Conservation (phyloP, 73 alveolate species). For the Blepharisma japonicum region DNA sequence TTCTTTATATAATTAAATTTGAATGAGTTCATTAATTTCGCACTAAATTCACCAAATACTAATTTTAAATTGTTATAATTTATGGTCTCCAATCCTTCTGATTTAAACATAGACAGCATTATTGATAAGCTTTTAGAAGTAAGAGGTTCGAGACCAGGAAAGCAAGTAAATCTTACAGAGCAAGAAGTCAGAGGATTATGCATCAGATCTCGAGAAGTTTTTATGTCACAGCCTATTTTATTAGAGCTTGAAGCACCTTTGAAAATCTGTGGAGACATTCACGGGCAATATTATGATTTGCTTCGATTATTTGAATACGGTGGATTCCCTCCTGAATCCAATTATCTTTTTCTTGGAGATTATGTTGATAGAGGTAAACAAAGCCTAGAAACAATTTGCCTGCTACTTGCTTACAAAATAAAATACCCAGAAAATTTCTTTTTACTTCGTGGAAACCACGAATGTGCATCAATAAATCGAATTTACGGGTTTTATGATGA, state of each 20-base stretch:
- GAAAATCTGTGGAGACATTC: slow-evolving; percentile 83
- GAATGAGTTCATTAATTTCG: too few species aligned
- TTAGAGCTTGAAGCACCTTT: slow-evolving; percentile 77
- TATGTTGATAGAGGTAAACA: slow-evolving; percentile 72
- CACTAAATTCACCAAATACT: background rate
- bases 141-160: slow-evolving; percentile 35
- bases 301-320: slow-evolving; percentile 72
- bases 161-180: slow-evolving; percentile 57
- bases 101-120: slow-evolving; percentile 8
- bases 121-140: slow-evolving; percentile 31
- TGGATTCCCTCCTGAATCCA: slow-evolving; percentile 46
- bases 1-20: too few species aligned
- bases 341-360: slow-evolving; percentile 67
- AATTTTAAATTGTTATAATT: slow-evolving; percentile 24
- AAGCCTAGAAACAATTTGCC: too few species aligned
- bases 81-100: background rate
- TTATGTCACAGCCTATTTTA: slow-evolving; percentile 75
- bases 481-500: slow-evolving; percentile 96
- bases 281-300: slow-evolving; percentile 79
- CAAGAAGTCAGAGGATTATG: slow-evolving; percentile 74
- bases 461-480: slow-evolving; percentile 94
- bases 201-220: slow-evolving; percentile 72
- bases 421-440: slow-evolving; percentile 84
- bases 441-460: slow-evolving; percentile 73
- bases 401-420: slow-evolving; percentile 68